These are phyloP conservation scores for Monilinia vaccinii-corymbosi DNA, from an alignment of 2,329 filamentous ascomycete genomes.

Conservation along the genomic window DNA sequence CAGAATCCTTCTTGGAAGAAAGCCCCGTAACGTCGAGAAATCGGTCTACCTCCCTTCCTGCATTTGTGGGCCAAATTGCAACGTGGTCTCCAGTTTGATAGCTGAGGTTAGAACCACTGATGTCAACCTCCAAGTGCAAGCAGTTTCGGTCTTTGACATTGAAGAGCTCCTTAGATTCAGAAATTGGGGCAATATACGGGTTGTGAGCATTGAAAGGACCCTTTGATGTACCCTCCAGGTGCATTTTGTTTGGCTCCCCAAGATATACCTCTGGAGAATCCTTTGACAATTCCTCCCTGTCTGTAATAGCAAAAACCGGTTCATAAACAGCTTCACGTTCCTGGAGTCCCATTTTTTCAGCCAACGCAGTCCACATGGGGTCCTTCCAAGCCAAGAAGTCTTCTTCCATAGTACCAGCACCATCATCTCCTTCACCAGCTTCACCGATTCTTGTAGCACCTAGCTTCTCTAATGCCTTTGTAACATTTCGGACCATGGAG, in stretches of 20 bases:
- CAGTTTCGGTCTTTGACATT: slow-evolving; percentile 85
- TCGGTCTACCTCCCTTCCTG: slow-evolving; percentile 83
- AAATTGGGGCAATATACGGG: slow-evolving; percentile 90
- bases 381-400: slow-evolving; percentile 99
- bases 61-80: slow-evolving; percentile 93
- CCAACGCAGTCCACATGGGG: slow-evolving; percentile 88
- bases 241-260: slow-evolving; percentile 92
- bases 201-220: slow-evolving; percentile 95
- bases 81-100: slow-evolving; percentile 98
- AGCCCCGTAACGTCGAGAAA: slow-evolving; percentile 76
- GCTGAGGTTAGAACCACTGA: slow-evolving; percentile 77
- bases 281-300: slow-evolving; percentile 62
- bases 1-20: slow-evolving; percentile 64
- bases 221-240: slow-evolving; percentile 74
- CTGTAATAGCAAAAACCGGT: slow-evolving; percentile 75
- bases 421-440: slow-evolving; percentile 93
- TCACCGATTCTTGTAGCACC: slow-evolving; percentile 78
- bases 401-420: slow-evolving; percentile 98
- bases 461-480: slow-evolving; percentile 70
- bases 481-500: slow-evolving; percentile 89
- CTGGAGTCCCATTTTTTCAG: slow-evolving; percentile 76
- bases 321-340: slow-evolving; percentile 97
- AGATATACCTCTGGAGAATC: slow-evolving; percentile 81
- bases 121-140: slow-evolving; percentile 89
- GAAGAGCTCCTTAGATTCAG: slow-evolving; percentile 86